phyloP scores from a whole-genome alignment of 1,284 basidiomycete species.

The Austropuccinia psidii region DNA sequence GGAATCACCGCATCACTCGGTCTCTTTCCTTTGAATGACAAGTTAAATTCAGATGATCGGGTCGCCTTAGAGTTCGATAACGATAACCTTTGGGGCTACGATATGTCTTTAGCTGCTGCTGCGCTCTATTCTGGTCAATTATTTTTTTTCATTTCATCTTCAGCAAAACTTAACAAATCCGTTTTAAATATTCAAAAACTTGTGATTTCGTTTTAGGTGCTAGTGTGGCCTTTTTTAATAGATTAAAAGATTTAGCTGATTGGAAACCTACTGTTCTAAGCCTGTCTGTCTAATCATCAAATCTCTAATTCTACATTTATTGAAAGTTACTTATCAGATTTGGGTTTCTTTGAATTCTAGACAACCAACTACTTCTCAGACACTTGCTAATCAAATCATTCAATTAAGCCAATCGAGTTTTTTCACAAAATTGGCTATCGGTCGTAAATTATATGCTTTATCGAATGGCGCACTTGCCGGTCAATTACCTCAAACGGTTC shows the following conservation, averaged over 20 bases:
- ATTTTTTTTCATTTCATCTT: not conserved
- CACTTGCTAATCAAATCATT: not conserved
- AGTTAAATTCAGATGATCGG: not conserved
- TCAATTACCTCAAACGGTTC: not conserved
- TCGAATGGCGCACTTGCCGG: not conserved
- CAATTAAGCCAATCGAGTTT: slow-evolving; percentile 3
- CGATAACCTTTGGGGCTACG: slow-evolving; percentile 2
- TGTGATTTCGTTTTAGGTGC: slow-evolving; percentile 9
- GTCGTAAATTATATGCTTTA: not conserved
- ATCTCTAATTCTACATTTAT: not conserved
- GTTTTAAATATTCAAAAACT: not conserved
- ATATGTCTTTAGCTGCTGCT: not conserved
- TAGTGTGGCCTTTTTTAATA: slow-evolving; percentile 9
- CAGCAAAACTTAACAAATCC: not conserved
- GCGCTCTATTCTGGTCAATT: slow-evolving; percentile 15
- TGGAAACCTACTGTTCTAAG: slow-evolving; percentile 24
- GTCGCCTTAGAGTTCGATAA: not conserved
- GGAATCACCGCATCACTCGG: slow-evolving; percentile 19
- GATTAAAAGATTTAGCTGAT: slow-evolving; percentile 14
- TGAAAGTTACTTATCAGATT: not conserved
- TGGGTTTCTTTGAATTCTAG: not conserved
- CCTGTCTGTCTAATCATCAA: not conserved
- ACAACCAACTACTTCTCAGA: not conserved
- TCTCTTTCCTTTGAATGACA: not conserved
- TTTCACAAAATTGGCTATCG: not conserved